These are phyloP conservation scores for Gracilaria vermiculophylla DNA, from an alignment of 23 red algal species.

Conservation along the genomic window DNA sequence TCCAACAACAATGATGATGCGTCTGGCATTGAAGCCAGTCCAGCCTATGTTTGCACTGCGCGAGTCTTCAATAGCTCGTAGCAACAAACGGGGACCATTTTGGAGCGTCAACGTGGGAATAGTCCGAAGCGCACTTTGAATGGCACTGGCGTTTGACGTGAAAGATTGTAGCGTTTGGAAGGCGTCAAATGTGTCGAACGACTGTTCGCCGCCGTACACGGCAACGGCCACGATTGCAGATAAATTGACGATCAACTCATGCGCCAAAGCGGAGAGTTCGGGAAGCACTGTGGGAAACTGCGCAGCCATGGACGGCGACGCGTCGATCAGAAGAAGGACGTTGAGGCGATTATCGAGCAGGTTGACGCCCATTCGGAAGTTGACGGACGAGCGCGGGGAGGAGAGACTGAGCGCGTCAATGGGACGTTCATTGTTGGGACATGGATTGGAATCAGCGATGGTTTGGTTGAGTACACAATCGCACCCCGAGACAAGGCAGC, in stretches of 20 bases:
- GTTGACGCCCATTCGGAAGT: conserved; percentile 12
- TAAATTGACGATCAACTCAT: background rate
- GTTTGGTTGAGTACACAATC: background rate
- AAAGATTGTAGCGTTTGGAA: background rate
- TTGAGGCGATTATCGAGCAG: background rate
- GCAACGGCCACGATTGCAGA: background rate
- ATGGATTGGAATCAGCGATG: background rate
- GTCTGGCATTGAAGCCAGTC: background rate
- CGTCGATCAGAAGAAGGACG: background rate
- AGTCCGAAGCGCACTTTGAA: background rate
- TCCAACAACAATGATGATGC: background rate
- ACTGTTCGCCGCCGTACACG: background rate
- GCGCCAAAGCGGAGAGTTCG: background rate
- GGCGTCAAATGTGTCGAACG: background rate
- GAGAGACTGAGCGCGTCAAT: background rate
- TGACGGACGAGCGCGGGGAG: background rate
- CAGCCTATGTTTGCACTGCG: background rate
- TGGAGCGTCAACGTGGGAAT: background rate
- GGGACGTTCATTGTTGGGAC: background rate
- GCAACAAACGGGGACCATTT: background rate
- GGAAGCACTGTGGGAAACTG: background rate
- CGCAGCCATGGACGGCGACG: background rate
- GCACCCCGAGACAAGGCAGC: background rate
- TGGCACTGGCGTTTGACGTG: background rate
- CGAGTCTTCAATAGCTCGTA: background rate